Evolutionary conservation across 306 rosid genomes (phyloP), one percentile per base, ranked within the genome.

Genomic region (Pachyrhizus erosus): DNA sequence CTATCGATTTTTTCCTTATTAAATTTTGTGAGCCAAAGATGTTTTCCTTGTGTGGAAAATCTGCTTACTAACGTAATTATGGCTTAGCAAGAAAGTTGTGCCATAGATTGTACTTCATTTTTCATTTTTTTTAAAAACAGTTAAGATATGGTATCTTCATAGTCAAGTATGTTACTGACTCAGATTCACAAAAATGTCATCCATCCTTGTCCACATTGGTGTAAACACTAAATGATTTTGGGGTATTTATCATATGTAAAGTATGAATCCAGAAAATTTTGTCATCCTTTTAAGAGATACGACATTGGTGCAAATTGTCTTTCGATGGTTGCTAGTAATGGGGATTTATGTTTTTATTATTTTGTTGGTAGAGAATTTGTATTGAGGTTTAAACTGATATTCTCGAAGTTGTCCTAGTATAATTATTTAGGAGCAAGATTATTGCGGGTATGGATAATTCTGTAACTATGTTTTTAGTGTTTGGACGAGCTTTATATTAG

Each of bases 41-140:
- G 13, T 14, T 48, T 46, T 48, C 12, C 43, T 20, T 64, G 20
- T n/a, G 67, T 23, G 17, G 9, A 74, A 49, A 75, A 42, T 73
- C 34, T 78, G 49, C 60, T 8, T 29, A 20, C 54, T 42, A 43
- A 45, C 79, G 80, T 73, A 84, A 79, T 43, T 79, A 71, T 58
- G 54, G 49, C 34, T 55, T 73, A 73, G 77, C 60, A 46, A 69
- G 69, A 70, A 24, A 62, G n/a, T n/a, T 72, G 54, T 78, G 34
- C 29, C 52, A n/a, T 52, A 77, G 39, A 46, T 46, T 70, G 13
- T 61, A 29, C 79, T 70, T 62, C 46, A 39, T 49, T 39, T 21
- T 33, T 12, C 31, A 9, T 8, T 17, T 23, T 24, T 23, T 26
- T 26, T 26, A 0, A 3, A 2, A 62, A n/a, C 37, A n/a, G 18